Conservation (phyloP, 2,329 filamentous ascomycete species). For the Endocalyx cinctus region DNA sequence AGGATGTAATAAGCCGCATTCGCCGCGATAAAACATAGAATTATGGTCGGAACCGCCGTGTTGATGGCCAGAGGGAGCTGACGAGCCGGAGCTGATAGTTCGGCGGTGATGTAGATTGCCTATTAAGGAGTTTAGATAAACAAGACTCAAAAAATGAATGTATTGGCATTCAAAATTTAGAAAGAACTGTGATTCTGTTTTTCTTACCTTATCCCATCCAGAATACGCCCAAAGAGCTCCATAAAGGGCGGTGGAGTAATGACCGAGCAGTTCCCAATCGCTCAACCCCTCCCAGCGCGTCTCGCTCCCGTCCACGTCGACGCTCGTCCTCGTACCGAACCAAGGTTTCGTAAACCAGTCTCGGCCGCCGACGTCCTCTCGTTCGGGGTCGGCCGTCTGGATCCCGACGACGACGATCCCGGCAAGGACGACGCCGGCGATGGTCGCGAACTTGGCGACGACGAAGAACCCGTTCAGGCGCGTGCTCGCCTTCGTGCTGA, state of each 20-base stretch:
- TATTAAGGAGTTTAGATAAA: conserved; percentile 12
- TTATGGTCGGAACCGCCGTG: conserved; percentile 54
- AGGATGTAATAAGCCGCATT: conserved; percentile 61
- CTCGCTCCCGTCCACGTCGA: conserved; percentile 43
- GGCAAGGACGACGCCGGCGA: conserved; percentile 43
- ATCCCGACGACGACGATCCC: conserved; percentile 42
- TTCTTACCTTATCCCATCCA: conserved; percentile 59
- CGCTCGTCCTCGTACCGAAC: conserved; percentile 48
- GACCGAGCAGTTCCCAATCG: conserved; percentile 55
- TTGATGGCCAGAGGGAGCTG: conserved; percentile 60
- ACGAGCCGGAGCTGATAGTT: conserved; percentile 44
- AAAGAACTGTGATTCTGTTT: background rate
- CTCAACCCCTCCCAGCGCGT: conserved; percentile 45
- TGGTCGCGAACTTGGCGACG: conserved; percentile 46
- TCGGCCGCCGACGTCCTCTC: conserved; percentile 37
- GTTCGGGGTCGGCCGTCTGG: conserved; percentile 31
- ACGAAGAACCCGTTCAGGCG: conserved; percentile 54
- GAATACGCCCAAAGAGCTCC: conserved; percentile 61
- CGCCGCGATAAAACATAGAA: conserved; percentile 54
- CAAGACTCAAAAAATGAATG: no score
- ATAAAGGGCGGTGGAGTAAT: conserved; percentile 57
- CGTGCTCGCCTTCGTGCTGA: conserved; percentile 52
- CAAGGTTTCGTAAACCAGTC: conserved; percentile 51
- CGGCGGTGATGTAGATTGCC: conserved; percentile 52
- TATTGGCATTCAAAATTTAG: background rate